Evolutionary conservation across 352 stramenopile genomes (phyloP), one percentile per base, ranked within the genome.

Genomic region (Pythium dissotocum): DNA sequence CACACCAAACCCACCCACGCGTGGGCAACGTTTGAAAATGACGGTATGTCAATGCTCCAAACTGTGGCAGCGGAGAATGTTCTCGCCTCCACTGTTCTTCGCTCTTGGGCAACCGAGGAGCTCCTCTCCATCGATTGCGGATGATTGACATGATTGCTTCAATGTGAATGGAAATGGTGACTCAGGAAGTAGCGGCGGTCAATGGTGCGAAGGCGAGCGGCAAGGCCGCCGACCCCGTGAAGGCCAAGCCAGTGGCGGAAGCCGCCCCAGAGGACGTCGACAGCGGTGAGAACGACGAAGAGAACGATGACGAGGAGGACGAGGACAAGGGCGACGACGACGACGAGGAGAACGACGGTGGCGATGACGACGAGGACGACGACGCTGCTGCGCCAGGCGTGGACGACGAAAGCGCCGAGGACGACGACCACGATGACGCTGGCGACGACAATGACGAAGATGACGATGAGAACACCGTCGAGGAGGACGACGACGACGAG

Each of bases 371-470:
- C 16, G 63, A 74, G 6, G 63, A 79, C 14, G 76, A 77, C 7
- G 67, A 63, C 0, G 65, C 75, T 4, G 75, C 72, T 2, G 73
- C 62, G 32, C 70, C 71, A 4, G 59, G 72, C 24, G 75, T 74
- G 30, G 70, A 73, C 16, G 73, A 73, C 5, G 72, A 83, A 28
- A 70, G 71, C 16, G 72, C 75, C 48, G 77, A 78, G 18, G 59
- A 81, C 46, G 70, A 83, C n/a, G 76, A 86, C 18, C 42, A 74
- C 28, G 71, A 76, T 18, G 62, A 69, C 24, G 55, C 16, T 26
- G 42, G 42, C 18, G 42, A 65, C 30, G 65, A 77, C 4, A 78
- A 83, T 52, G 74, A 65, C 30, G 63, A 75, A 2, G 69, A 75
- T 7, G 69, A 75, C 5, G 63, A 75, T 24, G 56, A 69, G 38